Base-by-base conservation (phyloP, 2,329 filamentous ascomycete genomes). In the Raffaelea albimanens region DNA sequence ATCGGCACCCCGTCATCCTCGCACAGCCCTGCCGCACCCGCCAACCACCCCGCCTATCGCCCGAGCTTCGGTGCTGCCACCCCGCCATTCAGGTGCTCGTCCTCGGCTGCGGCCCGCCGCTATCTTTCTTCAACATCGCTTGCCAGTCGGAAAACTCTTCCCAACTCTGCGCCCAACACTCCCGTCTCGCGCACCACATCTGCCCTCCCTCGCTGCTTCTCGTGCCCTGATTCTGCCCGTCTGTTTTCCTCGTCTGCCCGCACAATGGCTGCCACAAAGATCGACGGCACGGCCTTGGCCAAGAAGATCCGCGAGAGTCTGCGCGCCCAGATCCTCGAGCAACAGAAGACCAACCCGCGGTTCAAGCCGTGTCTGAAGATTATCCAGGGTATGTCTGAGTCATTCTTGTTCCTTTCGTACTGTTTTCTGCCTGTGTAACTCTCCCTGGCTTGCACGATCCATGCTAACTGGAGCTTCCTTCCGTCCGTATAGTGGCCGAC, bases 241-340 rank as follows among this genome's bases (percentile, higher is more conserved):
- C 38, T 39, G 50, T 74, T 72, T 57, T 67, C 68, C 39, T 67
- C 68, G 56, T 80, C 76, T 53, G 57, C 70, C 57, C 61, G 69
- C 67, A 73, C 69, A 62, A 97, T 96, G 90, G 80, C 81, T 58
- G 91, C 88, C 57, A 80, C 76, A 59, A 95, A 89, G 74, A 93
- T 98, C 60, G 93, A 98, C 72, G 93, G 93, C 72, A 95, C 84
- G 48, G 88, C 87, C 64, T 89, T 97, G 71, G 93, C 93, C 58
- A 94, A 91, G 73, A 78, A 73, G 63, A 95, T 97, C 63, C 84
- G 93, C 52, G 87, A 90, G 71, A 76, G 77, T 52, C 76, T 98
- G 59, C 83, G 83, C 59, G 71, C 71, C 42, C 83, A 96, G 67
- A 94, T 98, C 67, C 76, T 80, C 57, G 74, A 86, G 63, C 85